Base-by-base conservation (phyloP, 345 rosid genomes). In the Ricinus communis region DNA sequence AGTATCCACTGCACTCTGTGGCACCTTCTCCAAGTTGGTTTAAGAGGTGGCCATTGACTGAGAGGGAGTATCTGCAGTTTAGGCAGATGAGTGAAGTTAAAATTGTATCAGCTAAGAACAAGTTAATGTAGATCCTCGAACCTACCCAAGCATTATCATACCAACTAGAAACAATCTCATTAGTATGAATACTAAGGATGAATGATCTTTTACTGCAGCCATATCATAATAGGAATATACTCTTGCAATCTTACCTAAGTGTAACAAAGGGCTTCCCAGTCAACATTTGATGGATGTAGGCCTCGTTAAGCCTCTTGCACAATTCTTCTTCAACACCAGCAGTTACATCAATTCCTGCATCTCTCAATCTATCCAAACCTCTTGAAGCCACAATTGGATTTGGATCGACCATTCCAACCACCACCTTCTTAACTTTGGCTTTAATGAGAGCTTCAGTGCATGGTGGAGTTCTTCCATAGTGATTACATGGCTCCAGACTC, bases 401-500 rank as follows among this genome's bases (percentile, higher is more conserved):
- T 4, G 97, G 96, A 77, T 95, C 97, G 56, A 92, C 83, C 87
- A 92, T 92, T 21, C 98, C 98, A 12, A 89, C 56, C 3, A 90
- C 96, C 69, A 85, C 91, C 82, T 81, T 88, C 74, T 87, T 95
- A 77, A 89, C 91, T 67, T 89, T 89, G 64, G 97, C 97, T 73
- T 87, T 85, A 58, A 92, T 84, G 71, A 92, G 59, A 24, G 97
- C 99, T 76, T 95, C 96, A 45, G 89, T 75, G 63, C 97, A 92
- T 0, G 98, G 97, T n/a, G 97, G 97, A 41, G 96, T 95, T 84
- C 97, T 86, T 16, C 99, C 98, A 64, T 82, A 76, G 76, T 90
- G 96, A 70, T 95, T 89, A 77, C 99, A 90, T 1, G 99, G 99
- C 79, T 95, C 99, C 52, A 92, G 79, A 72, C 91, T 90, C 78